Percentiles rank a stretch among this genome's conserved stretches.
Conservation (phyloP, 2,329 filamentous ascomycete genomes). For the Metarhizium robertsii region DNA sequence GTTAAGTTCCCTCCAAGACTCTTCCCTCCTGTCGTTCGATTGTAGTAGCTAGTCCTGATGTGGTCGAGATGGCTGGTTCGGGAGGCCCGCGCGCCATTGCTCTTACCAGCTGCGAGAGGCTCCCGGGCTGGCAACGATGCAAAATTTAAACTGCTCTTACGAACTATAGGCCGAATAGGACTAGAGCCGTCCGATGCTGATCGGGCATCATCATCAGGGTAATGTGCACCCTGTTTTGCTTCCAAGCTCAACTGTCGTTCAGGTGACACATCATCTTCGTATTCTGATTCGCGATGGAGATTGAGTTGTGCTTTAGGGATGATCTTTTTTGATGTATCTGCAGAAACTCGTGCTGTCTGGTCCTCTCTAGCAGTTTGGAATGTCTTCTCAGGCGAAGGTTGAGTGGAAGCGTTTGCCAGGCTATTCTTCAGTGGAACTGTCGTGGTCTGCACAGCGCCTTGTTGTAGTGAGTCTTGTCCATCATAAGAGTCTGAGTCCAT, state of each 20-base stretch:
- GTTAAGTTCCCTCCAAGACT: slow-evolving; percentile 46
- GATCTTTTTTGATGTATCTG: slow-evolving; percentile 3
- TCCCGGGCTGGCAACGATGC: slow-evolving; percentile 87
- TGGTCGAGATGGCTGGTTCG: slow-evolving; percentile 71
- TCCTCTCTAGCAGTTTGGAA: slow-evolving; percentile 37
- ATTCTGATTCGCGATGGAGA: neutral
- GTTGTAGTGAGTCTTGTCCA: slow-evolving; percentile 11
- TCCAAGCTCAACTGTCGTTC: slow-evolving; percentile 5
- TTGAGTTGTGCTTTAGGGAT: neutral
- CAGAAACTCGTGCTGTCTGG: slow-evolving; percentile 21
- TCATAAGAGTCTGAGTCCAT: slow-evolving; percentile 14
- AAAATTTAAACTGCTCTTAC: slow-evolving; percentile 94
- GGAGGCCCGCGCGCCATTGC: slow-evolving; percentile 62
- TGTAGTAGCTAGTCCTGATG: slow-evolving; percentile 64
- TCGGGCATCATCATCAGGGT: slow-evolving; percentile 34
- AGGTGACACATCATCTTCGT: slow-evolving; percentile 4
- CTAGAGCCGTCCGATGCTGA: slow-evolving; percentile 64
- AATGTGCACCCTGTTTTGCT: neutral
- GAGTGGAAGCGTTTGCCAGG: slow-evolving; percentile 17
- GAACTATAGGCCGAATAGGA: slow-evolving; percentile 64
- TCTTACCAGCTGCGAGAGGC: slow-evolving; percentile 76
- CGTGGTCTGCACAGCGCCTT: slow-evolving; percentile 9
- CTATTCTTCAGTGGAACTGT: slow-evolving; percentile 12
- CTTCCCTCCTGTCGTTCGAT: slow-evolving; percentile 63
- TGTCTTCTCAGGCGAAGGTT: slow-evolving; percentile 25